Percentiles rank a stretch among this genome's conserved stretches.
Evolutionary conservation across 2,329 filamentous ascomycete genomes (phyloP).

Genomic region (Aspergillus ochraceoroseus): DNA sequence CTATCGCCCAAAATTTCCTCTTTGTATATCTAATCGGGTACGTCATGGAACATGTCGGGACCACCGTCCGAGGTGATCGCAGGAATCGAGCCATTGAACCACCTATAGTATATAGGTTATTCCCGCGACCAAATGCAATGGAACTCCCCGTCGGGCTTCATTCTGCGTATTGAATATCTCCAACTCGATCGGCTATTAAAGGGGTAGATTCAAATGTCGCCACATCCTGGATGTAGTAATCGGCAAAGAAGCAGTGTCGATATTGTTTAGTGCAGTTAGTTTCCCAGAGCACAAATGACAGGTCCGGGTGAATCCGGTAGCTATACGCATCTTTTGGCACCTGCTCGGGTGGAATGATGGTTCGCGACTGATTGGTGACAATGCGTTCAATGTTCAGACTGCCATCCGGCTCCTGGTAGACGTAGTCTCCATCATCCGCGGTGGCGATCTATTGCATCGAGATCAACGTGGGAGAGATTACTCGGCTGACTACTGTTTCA

Average conservation of each 20-base stretch:
- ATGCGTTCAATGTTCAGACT: conserved; percentile 60
- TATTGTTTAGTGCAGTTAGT: conserved; percentile 65
- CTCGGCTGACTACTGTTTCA: conserved; percentile 50
- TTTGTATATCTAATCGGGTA: conserved; percentile 94
- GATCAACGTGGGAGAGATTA: conserved; percentile 46
- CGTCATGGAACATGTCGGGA: conserved; percentile 77
- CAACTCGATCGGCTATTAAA: conserved; percentile 55
- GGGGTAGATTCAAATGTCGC: conserved; percentile 47
- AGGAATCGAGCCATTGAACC: conserved; percentile 50
- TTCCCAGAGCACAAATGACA: conserved; percentile 56
- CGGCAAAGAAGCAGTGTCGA: conserved; percentile 62
- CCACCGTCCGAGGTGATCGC: conserved; percentile 79
- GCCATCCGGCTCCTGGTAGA: conserved; percentile 49
- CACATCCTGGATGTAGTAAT: conserved; percentile 62
- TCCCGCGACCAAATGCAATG: conserved; percentile 64
- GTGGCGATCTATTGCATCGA: conserved; percentile 56
- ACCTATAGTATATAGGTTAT: conserved; percentile 60
- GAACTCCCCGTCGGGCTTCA: conserved; percentile 55
- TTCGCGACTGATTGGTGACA: conserved; percentile 52
- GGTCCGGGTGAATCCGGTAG: conserved; percentile 59
- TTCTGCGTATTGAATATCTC: conserved; percentile 63
- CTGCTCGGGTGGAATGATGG: conserved; percentile 55
- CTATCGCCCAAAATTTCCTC: conserved; percentile 70
- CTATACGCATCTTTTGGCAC: conserved; percentile 54
- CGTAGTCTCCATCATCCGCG: conserved; percentile 59